Percentiles rank a stretch among this genome's conserved stretches.
Evolutionary conservation across 129 eudicot species (phyloP).

Genomic region (Logfia minima): DNA sequence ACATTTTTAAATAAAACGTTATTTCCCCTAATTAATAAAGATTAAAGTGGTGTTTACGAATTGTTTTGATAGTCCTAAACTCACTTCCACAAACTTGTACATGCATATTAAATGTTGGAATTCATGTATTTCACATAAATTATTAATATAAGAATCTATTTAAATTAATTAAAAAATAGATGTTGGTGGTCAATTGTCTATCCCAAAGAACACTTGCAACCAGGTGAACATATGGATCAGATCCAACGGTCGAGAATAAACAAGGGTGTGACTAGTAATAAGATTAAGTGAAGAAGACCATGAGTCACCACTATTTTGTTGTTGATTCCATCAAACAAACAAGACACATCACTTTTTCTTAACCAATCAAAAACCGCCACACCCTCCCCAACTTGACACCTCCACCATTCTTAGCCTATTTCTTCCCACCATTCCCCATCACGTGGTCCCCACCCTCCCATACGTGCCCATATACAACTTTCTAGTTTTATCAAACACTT

Average conservation of each 20-base stretch:
- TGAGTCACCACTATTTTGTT: conserved; percentile 23
- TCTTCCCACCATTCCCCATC: conserved; percentile 30
- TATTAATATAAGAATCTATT: too few species aligned
- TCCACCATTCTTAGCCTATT: conserved; percentile 33
- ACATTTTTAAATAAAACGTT: too few species aligned
- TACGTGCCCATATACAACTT: conserved; percentile 20
- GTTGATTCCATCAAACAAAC: conserved; percentile 28
- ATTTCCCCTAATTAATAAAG: too few species aligned
- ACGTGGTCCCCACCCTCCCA: conserved; percentile 23
- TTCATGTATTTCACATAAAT: too few species aligned
- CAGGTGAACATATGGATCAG: conserved; percentile 6
- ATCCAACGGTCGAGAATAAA: conserved; percentile 29
- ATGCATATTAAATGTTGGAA: too few species aligned
- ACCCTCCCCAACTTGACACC: conserved; percentile 20
- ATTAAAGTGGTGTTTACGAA: too few species aligned
- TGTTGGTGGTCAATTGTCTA: not conserved
- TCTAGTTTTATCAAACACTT: not conserved
- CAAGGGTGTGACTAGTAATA: not conserved
- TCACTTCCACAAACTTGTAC: too few species aligned
- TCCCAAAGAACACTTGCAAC: conserved; percentile 30
- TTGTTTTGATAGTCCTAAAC: too few species aligned
- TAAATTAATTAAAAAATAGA: not conserved
- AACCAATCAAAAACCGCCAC: conserved; percentile 44
- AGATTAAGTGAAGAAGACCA: not conserved
- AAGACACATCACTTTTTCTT: conserved; percentile 29